phyloP scores from a whole-genome alignment of 345 rosid genomes.

The Syzygium jambos region DNA sequence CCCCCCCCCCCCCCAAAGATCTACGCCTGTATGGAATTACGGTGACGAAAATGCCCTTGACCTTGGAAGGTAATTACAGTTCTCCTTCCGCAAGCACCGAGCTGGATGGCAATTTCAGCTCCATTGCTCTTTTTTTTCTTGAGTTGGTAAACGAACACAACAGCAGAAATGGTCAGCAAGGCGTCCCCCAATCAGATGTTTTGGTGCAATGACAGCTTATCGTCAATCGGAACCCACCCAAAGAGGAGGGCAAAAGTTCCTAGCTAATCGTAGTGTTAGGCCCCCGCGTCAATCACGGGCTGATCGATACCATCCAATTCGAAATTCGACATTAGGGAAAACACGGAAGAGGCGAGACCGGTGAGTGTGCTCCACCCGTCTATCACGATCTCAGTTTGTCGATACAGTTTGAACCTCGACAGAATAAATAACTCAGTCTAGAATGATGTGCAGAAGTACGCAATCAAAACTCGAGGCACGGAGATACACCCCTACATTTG shows the following conservation, averaged over 20 bases:
- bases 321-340: background rate
- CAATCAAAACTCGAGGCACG: background rate
- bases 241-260: background rate
- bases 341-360: background rate
- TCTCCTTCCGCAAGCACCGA: background rate
- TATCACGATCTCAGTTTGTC: background rate
- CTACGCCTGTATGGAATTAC: rapidly evolving
- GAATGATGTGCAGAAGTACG: background rate
- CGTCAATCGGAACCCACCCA: background rate
- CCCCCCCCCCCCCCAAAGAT: too few relatives aligned
- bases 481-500: background rate
- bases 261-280: background rate
- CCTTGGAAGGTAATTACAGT: background rate
- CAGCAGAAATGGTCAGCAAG: background rate
- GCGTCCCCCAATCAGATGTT: background rate
- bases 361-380: background rate
- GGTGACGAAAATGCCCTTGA: background rate
- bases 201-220: background rate
- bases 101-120: background rate
- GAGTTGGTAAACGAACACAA: background rate
- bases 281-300: background rate
- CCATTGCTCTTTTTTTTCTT: background rate
- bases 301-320: background rate
- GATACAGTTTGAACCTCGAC: background rate
- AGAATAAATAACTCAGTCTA: background rate